These are phyloP conservation scores for Xylaria longipes DNA, from an alignment of 495 filamentous ascomycete species.

Conservation along the genomic window DNA sequence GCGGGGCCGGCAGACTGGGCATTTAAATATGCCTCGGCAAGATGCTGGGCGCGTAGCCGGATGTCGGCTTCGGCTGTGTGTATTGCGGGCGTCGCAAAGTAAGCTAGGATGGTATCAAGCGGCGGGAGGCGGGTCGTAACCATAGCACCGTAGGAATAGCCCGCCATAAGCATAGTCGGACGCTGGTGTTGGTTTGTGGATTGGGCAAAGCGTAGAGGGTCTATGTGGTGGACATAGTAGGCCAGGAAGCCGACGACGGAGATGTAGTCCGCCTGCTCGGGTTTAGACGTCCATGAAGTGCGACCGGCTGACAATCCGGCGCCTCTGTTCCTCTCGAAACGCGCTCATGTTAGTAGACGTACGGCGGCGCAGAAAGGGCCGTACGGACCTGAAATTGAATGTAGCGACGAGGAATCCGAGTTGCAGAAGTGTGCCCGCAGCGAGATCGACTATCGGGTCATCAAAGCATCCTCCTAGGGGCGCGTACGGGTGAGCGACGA, in stretches of 20 bases:
- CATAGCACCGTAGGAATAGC: conserved; percentile 92
- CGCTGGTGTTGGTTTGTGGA: not conserved
- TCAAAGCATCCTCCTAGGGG: conserved; percentile 86
- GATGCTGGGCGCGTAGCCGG: conserved; percentile 65
- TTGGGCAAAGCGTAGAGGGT: conserved; percentile 29
- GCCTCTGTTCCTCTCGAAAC: conserved; percentile 62
- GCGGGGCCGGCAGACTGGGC: conserved; percentile 34
- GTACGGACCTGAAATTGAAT: conserved; percentile 86
- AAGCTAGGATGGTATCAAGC: conserved; percentile 60
- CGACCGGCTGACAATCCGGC: conserved; percentile 74
- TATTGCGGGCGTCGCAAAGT: conserved; percentile 59
- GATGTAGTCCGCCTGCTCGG: conserved; percentile 81
- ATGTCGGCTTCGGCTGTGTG: conserved; percentile 69
- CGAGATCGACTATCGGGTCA: conserved; percentile 73
- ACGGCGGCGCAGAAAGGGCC: not conserved
- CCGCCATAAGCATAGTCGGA: conserved; percentile 65
- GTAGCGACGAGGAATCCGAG: conserved; percentile 79
- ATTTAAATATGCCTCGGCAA: conserved; percentile 57
- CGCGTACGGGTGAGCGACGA: conserved; percentile 92
- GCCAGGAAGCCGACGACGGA: conserved; percentile 79
- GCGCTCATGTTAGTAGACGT: not conserved
- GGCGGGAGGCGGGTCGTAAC: conserved; percentile 75
- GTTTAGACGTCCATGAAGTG: conserved; percentile 84
- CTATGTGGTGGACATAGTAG: conserved; percentile 66
- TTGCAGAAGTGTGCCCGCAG: conserved; percentile 67